These are phyloP conservation scores for Syzygium grande DNA, from an alignment of 345 rosid genomes.

Conservation along the genomic window DNA sequence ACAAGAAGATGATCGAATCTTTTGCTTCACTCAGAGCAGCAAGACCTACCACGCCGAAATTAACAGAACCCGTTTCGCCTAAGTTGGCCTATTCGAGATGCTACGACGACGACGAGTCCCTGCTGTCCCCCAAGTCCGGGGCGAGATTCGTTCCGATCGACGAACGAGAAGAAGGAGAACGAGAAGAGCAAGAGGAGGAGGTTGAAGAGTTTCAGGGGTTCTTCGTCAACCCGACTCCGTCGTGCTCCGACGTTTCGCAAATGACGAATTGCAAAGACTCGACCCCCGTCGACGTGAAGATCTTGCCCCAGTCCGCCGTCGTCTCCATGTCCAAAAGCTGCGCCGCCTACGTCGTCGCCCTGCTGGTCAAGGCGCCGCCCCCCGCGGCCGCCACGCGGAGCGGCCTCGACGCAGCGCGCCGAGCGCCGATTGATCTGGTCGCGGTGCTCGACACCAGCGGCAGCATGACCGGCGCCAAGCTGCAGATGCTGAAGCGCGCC, in stretches of 20 bases:
- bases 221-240: background rate
- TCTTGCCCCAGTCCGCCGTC: slow-evolving; percentile 63
- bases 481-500: slow-evolving; percentile 73
- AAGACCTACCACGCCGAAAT: background rate
- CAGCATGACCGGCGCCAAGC: slow-evolving; percentile 45
- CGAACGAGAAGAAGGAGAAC: slow-evolving; percentile 15
- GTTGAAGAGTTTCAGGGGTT: slow-evolving; percentile 76
- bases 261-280: slow-evolving; percentile 9
- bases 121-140: slow-evolving; percentile 29
- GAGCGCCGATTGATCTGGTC: slow-evolving; percentile 76
- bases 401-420: slow-evolving; percentile 26
- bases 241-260: background rate
- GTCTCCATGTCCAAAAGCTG: slow-evolving; percentile 48
- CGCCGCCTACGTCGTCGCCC: slow-evolving; percentile 60
- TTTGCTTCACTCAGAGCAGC: slow-evolving; percentile 18
- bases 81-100: slow-evolving; percentile 20
- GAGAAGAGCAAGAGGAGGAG: slow-evolving; percentile 15
- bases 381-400: slow-evolving; percentile 20
- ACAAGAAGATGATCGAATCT: slow-evolving; percentile 20
- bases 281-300: slow-evolving; percentile 44
- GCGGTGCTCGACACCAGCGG: slow-evolving; percentile 63
- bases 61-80: background rate
- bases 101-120: slow-evolving; percentile 83
- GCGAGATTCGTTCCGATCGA: slow-evolving; percentile 26
- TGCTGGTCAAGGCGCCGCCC: slow-evolving; percentile 61